These are phyloP conservation scores for Yamadazyma tumulicola DNA, from an alignment of 805 yeast genomes.

Conservation along the genomic window DNA sequence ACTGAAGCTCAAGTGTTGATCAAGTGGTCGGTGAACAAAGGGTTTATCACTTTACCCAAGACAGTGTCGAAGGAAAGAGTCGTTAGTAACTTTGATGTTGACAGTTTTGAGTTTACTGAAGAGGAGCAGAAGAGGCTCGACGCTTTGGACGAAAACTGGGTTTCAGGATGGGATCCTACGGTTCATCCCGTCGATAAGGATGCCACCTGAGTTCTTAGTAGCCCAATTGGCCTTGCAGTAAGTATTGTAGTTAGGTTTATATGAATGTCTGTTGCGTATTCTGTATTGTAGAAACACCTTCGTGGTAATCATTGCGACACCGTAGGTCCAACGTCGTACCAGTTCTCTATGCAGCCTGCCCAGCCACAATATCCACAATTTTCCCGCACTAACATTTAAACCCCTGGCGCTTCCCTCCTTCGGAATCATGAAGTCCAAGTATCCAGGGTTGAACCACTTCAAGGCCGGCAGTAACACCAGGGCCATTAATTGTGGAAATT, in stretches of 20 bases:
- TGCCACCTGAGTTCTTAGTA: too few species aligned
- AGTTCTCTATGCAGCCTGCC: too few species aligned
- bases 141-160: background rate
- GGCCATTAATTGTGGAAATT: conserved; percentile 9
- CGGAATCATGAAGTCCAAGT: too few species aligned
- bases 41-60: conserved; percentile 69
- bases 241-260: too few species aligned
- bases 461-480: conserved; percentile 5
- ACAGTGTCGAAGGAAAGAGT: conserved; percentile 53
- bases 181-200: background rate
- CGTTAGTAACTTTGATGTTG: conserved; percentile 39
- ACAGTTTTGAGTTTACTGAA: background rate
- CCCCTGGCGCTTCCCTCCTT: too few species aligned
- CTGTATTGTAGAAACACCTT: too few species aligned
- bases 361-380: too few species aligned
- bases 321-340: too few species aligned
- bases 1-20: conserved; percentile 36
- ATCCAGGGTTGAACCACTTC: conserved; percentile 7
- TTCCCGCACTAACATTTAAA: too few species aligned
- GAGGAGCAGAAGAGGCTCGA: background rate
- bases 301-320: too few species aligned
- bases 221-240: too few species aligned
- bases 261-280: too few species aligned
- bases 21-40: conserved; percentile 66
- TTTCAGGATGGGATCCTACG: background rate